phyloP scores from a whole-genome alignment of 352 stramenopile species.

The Phytophthora rubi region DNA sequence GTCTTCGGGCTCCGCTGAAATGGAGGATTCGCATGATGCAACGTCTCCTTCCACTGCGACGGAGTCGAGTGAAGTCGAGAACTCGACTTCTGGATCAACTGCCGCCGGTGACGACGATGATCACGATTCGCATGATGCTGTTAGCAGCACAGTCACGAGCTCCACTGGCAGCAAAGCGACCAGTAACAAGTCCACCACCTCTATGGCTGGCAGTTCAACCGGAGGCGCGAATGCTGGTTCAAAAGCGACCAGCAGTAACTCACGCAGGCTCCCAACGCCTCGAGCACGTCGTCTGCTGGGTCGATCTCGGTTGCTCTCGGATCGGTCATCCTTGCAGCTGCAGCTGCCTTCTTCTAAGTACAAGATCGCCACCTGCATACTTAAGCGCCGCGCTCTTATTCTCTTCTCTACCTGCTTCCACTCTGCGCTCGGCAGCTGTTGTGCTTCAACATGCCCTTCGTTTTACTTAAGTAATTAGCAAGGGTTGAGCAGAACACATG shows the following conservation, averaged over 20 bases:
- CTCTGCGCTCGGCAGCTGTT: background rate
- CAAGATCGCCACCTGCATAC: slow-evolving; percentile 12
- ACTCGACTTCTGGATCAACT: slow-evolving; percentile 8
- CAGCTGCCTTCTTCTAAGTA: slow-evolving; percentile 16
- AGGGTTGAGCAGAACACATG: background rate
- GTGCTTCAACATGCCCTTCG: background rate
- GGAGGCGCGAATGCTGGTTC: background rate
- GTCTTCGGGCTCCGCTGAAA: slow-evolving; percentile 3
- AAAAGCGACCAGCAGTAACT: slow-evolving; percentile 14
- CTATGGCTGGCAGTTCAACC: background rate
- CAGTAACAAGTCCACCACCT: background rate
- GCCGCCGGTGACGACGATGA: slow-evolving; percentile 11
- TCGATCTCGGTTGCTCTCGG: slow-evolving; percentile 9
- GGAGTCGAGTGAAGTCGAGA: background rate
- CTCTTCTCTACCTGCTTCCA: background rate
- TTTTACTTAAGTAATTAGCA: background rate
- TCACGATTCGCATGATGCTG: slow-evolving; percentile 12
- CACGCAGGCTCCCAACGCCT: slow-evolving; percentile 5
- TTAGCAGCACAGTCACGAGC: background rate
- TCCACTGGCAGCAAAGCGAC: slow-evolving; percentile 3
- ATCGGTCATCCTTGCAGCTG: slow-evolving; percentile 19
- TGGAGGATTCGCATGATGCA: slow-evolving; percentile 16
- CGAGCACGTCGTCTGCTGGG: slow-evolving; percentile 12
- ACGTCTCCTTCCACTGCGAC: background rate
- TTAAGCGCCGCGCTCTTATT: background rate